Percentiles rank a stretch among this genome's conserved stretches.
These are phyloP conservation scores for Sclerotinia trifoliorum DNA, from an alignment of 2,329 filamentous ascomycete genomes.

Conservation along the genomic window DNA sequence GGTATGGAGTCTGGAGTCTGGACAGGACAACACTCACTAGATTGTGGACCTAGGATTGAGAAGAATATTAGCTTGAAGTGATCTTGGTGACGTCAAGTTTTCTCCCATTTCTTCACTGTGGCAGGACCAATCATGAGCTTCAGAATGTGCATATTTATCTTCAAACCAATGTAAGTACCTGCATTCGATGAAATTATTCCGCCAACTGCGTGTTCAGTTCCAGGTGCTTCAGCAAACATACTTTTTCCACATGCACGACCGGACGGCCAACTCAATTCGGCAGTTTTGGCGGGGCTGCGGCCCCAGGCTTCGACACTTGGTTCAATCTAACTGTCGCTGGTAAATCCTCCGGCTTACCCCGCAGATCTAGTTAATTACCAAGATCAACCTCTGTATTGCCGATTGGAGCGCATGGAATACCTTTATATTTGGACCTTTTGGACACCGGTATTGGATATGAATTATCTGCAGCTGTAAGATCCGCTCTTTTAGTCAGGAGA, in stretches of 20 bases:
- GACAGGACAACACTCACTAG: neutral
- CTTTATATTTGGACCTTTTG: neutral
- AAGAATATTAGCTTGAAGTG: neutral
- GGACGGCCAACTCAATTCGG: neutral
- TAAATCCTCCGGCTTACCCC: neutral
- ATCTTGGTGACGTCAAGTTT: neutral
- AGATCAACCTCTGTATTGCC: neutral
- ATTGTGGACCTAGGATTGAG: neutral
- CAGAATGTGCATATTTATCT: neutral
- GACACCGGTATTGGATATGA: neutral
- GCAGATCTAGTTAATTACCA: neutral
- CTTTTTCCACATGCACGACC: neutral
- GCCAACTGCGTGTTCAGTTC: neutral
- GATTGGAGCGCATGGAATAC: constrained; percentile 10
- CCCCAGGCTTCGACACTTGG: neutral
- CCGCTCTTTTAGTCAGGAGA: neutral
- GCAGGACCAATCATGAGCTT: neutral
- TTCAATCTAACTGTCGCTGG: neutral
- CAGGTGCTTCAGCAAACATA: neutral
- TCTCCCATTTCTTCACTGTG: too few relatives aligned
- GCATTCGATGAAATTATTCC: neutral
- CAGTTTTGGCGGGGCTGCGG: neutral
- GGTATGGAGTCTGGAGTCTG: too few relatives aligned
- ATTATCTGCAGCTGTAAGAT: neutral
- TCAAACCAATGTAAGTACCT: neutral